A percentile compares a stretch with the other conserved stretches of the same genome.
Conservation (phyloP, 768 basidiomycete genomes). For the Tremella yokohamensis region DNA sequence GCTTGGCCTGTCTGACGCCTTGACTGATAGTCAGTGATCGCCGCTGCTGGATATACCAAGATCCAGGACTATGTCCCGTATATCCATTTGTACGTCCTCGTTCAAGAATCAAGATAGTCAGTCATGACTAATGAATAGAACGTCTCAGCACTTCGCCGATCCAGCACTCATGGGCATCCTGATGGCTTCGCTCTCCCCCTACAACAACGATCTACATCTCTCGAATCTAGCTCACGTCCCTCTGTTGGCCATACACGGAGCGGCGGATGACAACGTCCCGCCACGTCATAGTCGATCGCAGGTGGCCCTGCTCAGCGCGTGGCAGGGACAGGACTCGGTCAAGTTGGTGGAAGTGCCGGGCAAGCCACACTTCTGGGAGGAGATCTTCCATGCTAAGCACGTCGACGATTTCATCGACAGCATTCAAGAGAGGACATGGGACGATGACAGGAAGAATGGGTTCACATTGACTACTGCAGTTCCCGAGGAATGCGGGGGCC, state of each 20-base stretch:
- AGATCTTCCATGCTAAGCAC: slow-evolving; percentile 54
- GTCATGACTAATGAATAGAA: slow-evolving; percentile 16
- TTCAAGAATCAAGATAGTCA: neutral
- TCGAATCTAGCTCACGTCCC: slow-evolving; percentile 70
- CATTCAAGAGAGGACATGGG: slow-evolving; percentile 10
- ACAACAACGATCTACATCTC: slow-evolving; percentile 82
- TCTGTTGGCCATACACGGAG: slow-evolving; percentile 70
- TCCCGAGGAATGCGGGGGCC: slow-evolving; percentile 66
- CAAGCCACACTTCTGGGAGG: slow-evolving; percentile 39
- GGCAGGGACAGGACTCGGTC: slow-evolving; percentile 52
- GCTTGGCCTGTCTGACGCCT: neutral
- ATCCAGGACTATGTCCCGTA: slow-evolving; percentile 80
- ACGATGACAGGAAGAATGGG: slow-evolving; percentile 25
- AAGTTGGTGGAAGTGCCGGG: slow-evolving; percentile 30
- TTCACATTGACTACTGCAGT: slow-evolving; percentile 73
- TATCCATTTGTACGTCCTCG: slow-evolving; percentile 62
- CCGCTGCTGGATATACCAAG: slow-evolving; percentile 79
- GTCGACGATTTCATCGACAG: slow-evolving; percentile 47
- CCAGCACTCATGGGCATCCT: slow-evolving; percentile 69
- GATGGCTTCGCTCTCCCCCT: slow-evolving; percentile 68
- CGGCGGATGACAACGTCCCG: slow-evolving; percentile 79
- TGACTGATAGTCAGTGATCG: slow-evolving; percentile 62
- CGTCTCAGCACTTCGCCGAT: slow-evolving; percentile 64
- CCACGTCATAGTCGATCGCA: slow-evolving; percentile 75
- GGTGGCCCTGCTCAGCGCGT: slow-evolving; percentile 60